Conservation (phyloP, 768 basidiomycete genomes). For the Phlebiopsis gigantea region DNA sequence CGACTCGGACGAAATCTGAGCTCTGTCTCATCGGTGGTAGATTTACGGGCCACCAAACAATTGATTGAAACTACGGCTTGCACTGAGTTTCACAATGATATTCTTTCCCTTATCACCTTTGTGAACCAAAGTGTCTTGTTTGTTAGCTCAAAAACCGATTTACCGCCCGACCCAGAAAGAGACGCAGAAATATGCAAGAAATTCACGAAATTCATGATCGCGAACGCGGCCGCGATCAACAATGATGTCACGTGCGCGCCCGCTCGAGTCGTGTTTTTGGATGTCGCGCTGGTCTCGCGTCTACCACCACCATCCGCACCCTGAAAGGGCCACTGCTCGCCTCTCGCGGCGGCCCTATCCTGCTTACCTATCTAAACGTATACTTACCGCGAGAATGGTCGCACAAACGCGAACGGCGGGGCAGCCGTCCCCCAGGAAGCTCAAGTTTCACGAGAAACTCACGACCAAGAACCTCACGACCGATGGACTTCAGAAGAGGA, state of each 20-base stretch:
- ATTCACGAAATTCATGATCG: too few relatives aligned
- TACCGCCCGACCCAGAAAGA: too few relatives aligned
- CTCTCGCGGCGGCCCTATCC: neutral
- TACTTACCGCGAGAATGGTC: conserved; percentile 41
- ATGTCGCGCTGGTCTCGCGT: conserved; percentile 3
- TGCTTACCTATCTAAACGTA: neutral
- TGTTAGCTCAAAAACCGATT: too few relatives aligned
- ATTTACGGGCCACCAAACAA: too few relatives aligned
- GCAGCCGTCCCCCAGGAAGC: conserved; percentile 49
- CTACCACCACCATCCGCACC: neutral
- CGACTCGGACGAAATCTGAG: too few relatives aligned
- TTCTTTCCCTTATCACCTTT: too few relatives aligned
- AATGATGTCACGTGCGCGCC: neutral
- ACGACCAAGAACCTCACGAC: conserved; percentile 70
- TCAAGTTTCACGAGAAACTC: conserved; percentile 80
- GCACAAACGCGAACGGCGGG: conserved; percentile 64
- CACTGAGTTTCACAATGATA: too few relatives aligned
- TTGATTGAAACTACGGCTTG: too few relatives aligned
- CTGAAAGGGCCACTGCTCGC: neutral
- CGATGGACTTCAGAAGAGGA: conserved; percentile 80
- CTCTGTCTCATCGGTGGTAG: too few relatives aligned
- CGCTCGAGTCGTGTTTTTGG: neutral
- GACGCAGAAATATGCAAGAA: too few relatives aligned
- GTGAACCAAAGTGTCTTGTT: too few relatives aligned
- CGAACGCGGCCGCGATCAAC: neutral